Evolutionary conservation across 331 rosid species (phyloP).

Genomic region (Malus hybrid): DNA sequence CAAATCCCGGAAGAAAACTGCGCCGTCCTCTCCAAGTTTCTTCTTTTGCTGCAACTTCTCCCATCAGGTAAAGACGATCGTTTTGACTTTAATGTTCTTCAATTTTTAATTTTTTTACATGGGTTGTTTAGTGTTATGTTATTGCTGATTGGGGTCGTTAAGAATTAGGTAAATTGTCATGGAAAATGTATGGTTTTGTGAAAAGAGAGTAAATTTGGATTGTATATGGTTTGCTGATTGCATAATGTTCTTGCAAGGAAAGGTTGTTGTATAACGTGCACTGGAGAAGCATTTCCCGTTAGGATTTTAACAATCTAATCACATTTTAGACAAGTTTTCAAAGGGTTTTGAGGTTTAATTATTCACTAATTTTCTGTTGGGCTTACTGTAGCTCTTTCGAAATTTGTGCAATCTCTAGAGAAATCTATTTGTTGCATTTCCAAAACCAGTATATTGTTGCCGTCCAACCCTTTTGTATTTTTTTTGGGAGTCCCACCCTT

Average conservation of each 20-base stretch:
- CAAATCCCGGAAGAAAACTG: not conserved
- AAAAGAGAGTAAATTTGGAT: not conserved
- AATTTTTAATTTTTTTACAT: not conserved
- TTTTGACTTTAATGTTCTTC: not conserved
- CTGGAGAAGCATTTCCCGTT: not conserved
- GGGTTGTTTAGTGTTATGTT: not conserved
- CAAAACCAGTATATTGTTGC: not conserved
- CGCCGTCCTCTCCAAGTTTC: constrained; percentile 10
- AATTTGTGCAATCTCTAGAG: not conserved
- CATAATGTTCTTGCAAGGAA: not conserved
- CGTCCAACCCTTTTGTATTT: not conserved
- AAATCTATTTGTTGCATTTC: not conserved
- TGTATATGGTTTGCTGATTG: not conserved
- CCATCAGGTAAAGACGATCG: constrained; percentile 16
- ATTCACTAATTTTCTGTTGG: not conserved
- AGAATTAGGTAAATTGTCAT: not conserved
- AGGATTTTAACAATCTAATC: not conserved
- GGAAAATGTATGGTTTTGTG: not conserved
- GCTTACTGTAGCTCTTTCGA: not conserved
- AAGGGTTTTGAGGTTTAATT: not conserved
- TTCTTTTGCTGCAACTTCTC: not conserved
- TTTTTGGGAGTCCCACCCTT: not conserved
- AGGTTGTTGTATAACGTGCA: not conserved
- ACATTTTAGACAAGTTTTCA: not conserved
- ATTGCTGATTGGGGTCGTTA: not conserved